phyloP scores from a whole-genome alignment of 441 rosid species.

The Erodium chrysanthum region DNA sequence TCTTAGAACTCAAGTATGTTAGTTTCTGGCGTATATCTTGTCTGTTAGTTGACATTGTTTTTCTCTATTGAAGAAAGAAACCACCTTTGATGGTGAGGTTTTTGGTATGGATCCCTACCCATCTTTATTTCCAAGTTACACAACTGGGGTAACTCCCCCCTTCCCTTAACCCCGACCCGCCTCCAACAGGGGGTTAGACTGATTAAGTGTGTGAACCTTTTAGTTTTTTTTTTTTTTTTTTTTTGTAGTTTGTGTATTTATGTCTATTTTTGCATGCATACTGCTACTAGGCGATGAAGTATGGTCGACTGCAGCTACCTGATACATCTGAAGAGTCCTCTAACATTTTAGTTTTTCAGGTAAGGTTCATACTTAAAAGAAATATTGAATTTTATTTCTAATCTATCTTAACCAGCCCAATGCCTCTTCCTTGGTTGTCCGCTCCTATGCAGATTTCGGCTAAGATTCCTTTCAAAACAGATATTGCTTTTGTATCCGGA shows the following conservation, averaged over 20 bases:
- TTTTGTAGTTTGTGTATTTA: neutral
- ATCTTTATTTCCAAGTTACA: neutral
- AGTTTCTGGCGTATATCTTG: slow-evolving; percentile 7
- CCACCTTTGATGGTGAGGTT: neutral
- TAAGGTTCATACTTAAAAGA: slow-evolving; percentile 14
- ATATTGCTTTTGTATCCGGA: slow-evolving; percentile 76
- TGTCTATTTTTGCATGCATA: slow-evolving; percentile 13
- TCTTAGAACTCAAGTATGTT: slow-evolving; percentile 57
- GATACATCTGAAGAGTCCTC: slow-evolving; percentile 57
- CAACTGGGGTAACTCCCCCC: neutral
- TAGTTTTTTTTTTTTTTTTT: neutral
- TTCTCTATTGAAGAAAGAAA: neutral
- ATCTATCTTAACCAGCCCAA: slow-evolving; percentile 7
- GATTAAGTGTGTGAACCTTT: neutral
- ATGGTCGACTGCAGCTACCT: slow-evolving; percentile 60
- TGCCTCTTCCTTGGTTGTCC: slow-evolving; percentile 7
- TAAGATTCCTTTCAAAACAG: slow-evolving; percentile 57
- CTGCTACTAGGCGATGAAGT: slow-evolving; percentile 44
- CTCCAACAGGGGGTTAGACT: neutral
- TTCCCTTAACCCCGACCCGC: neutral
- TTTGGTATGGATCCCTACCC: neutral
- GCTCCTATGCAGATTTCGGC: slow-evolving; percentile 58
- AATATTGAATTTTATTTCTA: neutral
- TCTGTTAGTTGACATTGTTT: slow-evolving; percentile 1
- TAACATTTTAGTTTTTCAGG: slow-evolving; percentile 86